Evolutionary conservation across 202 grass and related monocot genomes (phyloP), one percentile per base, ranked within the genome.

Genomic region (Panicum hallii): DNA sequence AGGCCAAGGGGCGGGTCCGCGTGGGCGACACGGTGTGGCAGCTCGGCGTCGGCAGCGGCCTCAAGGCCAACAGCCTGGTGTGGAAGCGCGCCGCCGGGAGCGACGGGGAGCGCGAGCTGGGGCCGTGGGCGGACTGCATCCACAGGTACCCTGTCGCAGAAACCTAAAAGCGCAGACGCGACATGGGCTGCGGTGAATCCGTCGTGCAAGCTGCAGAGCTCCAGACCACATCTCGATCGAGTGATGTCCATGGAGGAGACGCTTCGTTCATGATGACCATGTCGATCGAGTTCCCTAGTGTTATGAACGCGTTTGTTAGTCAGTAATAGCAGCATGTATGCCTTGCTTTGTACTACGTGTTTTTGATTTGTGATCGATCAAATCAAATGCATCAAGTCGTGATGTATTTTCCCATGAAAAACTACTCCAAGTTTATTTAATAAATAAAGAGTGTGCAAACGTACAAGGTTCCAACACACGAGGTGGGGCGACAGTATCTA

Each of bases 21-120:
- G 77, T 42, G 10, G 91, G 94, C 1, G 82, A 90, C 6, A 89
- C 58, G 44, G 84, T 93, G 70, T 91, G 87, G 91, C 91, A 90
- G 81, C 89, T 97, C 12, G 94, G 91, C 67, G 63, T 91, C 19
- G 94, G 94, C 3, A 96, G 89, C 63, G 94, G 94, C 0, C 86
- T 81, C 63, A 96, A 96, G 86, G 87, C 86, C 42, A 96, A 91
- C 79, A 93, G 83, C 54, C 4, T 89, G 17, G 84, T 96, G 22
- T 91, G 91, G 89, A 75, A 91, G 75, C 81, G 84, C 44, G 80
- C 87, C 82, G 82, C 57, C 74, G 26, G 67, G 36, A 20, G 11
- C 82, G 71, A 73, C 70, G 56, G 36, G 42, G 71, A 76, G 65
- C 58, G 61, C 48, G 41, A 48, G 46, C 83, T 70, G 40, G 85